Base-by-base conservation (phyloP, 805 yeast genomes). In the Ogataea pilisensis region DNA sequence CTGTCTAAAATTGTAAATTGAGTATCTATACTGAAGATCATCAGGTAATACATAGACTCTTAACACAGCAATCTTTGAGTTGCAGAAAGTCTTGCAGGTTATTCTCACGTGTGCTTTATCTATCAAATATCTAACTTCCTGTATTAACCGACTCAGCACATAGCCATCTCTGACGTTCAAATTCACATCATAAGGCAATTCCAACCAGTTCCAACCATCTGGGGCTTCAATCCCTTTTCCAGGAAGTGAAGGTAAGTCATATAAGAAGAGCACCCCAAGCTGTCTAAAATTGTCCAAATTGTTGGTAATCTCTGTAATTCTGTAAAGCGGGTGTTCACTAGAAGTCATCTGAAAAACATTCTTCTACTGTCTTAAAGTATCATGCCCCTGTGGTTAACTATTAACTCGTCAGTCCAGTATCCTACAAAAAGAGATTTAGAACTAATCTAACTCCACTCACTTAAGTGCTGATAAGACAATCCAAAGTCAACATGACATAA, bases 151-250 rank as follows among this genome's bases (percentile, higher is more conserved):
- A 30, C 42, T 42, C 17, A 46, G 19, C 2, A 35, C 32, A 4
- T 16, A 18, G 12, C 38, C 40, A 1, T 20, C 38, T 22, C 18
- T 31, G 16, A 48, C 13, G 18, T 21, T 33, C 21, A 33, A 21
- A 20, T 41, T 35, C n/a, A 48, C 49, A 33, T 44, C 54, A 44
- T 51, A 63, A 14, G 75, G 75, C 8, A 74, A 62, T 45, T 77
- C 79, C 13, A 77, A 58, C 85, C 85, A 79, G 37, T 36, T 50
- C 85, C 85, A 80, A 1, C 66, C 69, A 51, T 64, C 73, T 5
- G 65, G 65, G 0, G 73, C 66, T 8, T 41, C 43, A 13, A 35
- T 35, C 0, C 73, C 74, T 3, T 63, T 63, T 12, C 65, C 59
- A 0, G 65, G 61, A 3, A 64, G 48, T 1, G 60, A 42, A 1